Percentiles rank a stretch among this genome's conserved stretches.
These are phyloP conservation scores for Camelina hispida DNA, from an alignment of 345 rosid genomes.

Conservation along the genomic window DNA sequence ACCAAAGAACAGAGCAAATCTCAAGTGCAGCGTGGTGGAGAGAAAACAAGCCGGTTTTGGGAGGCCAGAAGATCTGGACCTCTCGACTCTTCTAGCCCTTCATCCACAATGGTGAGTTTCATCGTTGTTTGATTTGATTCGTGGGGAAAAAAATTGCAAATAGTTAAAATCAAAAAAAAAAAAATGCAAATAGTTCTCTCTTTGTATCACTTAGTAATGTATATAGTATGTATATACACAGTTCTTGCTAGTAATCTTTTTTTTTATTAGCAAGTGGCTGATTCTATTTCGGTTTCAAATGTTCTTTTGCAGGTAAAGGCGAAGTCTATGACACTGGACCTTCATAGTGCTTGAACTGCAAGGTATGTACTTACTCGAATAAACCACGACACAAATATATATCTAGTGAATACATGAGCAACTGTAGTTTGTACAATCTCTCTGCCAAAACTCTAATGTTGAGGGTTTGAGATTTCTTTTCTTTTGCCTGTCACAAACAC, in stretches of 20 bases:
- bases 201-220: neutral
- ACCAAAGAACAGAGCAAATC: conserved; percentile 47
- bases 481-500: neutral
- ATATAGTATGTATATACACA: neutral
- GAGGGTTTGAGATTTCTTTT: neutral
- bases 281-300: neutral
- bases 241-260: neutral
- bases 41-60: conserved; percentile 54
- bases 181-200: neutral
- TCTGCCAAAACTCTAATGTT: conserved; percentile 12
- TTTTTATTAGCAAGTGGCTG: conserved; percentile 1
- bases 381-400: conserved; percentile 19
- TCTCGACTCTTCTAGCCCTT: conserved; percentile 29
- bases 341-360: conserved; percentile 38
- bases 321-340: conserved; percentile 30
- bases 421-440: conserved; percentile 11
- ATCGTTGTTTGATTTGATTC: neutral
- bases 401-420: neutral
- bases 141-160: neutral
- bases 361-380: conserved; percentile 15
- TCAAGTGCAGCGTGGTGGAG: conserved; percentile 51
- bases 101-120: conserved; percentile 39
- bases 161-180: no score
- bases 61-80: conserved; percentile 46
- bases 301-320: conserved; percentile 31